A percentile compares a stretch with the other conserved stretches of the same genome.
Conservation (phyloP, 2,329 filamentous ascomycete genomes). For the Cordyceps farinosa region DNA sequence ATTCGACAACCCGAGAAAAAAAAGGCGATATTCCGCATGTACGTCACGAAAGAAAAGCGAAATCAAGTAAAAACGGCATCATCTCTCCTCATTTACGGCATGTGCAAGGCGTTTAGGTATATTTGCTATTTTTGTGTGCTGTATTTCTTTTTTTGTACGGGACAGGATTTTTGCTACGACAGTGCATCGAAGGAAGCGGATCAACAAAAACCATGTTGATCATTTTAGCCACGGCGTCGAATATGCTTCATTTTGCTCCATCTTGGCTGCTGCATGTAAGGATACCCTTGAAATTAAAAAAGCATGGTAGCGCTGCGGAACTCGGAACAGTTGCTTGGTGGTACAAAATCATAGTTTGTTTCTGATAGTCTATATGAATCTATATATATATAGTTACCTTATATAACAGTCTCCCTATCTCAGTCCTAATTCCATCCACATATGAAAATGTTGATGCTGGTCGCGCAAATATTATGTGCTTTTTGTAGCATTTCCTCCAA, state of each 20-base stretch:
- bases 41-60: background rate
- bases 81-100: conserved; percentile 14
- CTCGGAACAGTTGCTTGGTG: conserved; percentile 1
- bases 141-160: conserved; percentile 2
- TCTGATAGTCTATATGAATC: background rate
- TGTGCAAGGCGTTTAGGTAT: background rate
- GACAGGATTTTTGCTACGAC: background rate
- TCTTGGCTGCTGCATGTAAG: conserved; percentile 15
- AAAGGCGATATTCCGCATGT: background rate
- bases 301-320: conserved; percentile 4
- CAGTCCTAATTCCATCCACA: no score
- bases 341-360: background rate
- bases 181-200: conserved; percentile 8
- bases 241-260: conserved; percentile 3
- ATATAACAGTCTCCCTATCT: background rate
- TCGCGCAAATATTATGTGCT: no score
- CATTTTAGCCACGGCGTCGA: conserved; percentile 10
- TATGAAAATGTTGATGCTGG: no score
- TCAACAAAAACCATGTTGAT: conserved; percentile 2
- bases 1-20: background rate
- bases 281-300: conserved; percentile 15
- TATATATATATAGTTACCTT: no score
- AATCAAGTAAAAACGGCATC: conserved; percentile 8
- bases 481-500: no score
- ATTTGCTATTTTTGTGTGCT: background rate